Evolutionary conservation across 116 monocot genomes (phyloP), one percentile per base, ranked within the genome.

Genomic region (Dioscorea cayenensis): DNA sequence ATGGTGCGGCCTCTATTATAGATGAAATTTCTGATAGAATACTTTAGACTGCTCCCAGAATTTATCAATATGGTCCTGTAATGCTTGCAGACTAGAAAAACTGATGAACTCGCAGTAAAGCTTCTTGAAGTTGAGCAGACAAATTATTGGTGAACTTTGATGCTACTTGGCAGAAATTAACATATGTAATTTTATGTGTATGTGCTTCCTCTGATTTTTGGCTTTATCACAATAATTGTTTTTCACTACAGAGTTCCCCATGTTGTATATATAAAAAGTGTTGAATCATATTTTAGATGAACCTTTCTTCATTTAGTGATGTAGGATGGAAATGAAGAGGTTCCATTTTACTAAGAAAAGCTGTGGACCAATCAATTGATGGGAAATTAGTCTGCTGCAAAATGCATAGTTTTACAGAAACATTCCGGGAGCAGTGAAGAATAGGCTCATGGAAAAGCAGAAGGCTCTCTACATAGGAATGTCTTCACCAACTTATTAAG

Each of bases 321-420:
- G 18, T 86, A 48, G n/a, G 51, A 80, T 76, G 82, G 79, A 19
- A 63, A 49, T 52, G 79, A 79, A 70, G 86, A 38, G 49, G 61
- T 38, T 51, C 55, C 76, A 67, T 66, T 82, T 19, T 68, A n/a
- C n/a, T 86, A 67, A 60, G 64, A 79, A 58, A 73, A 69, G 29
- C 64, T 85, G 17, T 50, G 76, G 27, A 59, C 79, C 63, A 81
- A 48, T 48, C 71, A 72, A 77, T 78, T 50, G 63, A 66, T 63
- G 52, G 74, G 18, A 73, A 58, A 28, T 82, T 25, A 59, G 48
- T 28, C 79, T 82, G 23, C 82, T n/a, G n/a, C 82, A 17, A 64
- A 11, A 27, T 77, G 63, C 16, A 49, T 36, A 69, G 36, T 59
- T 29, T 35, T 28, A 59, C n/a, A 25, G 38, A 35, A 71, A 19